A percentile compares a stretch with the other conserved stretches of the same genome.
Conservation (phyloP, 2,329 filamentous ascomycete genomes). For the Plenodomus tracheiphilus region DNA sequence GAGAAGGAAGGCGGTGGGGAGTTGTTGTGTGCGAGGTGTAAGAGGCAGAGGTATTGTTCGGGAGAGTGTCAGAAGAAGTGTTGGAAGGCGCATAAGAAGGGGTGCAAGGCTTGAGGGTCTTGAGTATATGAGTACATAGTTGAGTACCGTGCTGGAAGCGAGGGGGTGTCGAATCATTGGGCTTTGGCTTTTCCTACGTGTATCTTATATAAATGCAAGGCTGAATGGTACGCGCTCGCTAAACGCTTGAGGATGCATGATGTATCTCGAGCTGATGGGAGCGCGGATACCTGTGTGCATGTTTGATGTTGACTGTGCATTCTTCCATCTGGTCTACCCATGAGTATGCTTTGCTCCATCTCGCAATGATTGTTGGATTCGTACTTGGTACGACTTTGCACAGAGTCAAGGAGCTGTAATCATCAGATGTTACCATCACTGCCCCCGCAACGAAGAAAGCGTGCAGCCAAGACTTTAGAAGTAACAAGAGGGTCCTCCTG, state of each 20-base stretch:
- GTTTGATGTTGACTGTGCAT: no score
- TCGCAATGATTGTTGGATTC: no score
- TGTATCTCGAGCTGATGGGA: no score
- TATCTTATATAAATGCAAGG: not conserved
- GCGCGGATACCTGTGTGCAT: no score
- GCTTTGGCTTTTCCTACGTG: not conserved
- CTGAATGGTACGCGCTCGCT: not conserved
- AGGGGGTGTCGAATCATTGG: not conserved
- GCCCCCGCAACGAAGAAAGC: no score
- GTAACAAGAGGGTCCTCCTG: no score
- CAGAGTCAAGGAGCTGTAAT: no score
- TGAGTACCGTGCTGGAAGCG: not conserved
- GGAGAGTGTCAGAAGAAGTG: slow-evolving; percentile 7
- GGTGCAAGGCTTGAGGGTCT: not conserved
- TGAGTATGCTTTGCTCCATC: no score
- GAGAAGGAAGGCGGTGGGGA: slow-evolving; percentile 1
- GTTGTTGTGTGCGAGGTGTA: slow-evolving; percentile 7
- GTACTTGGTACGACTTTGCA: no score
- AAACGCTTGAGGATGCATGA: not conserved
- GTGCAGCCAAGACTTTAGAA: no score
- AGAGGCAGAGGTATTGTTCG: slow-evolving; percentile 8
- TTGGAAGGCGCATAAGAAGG: slow-evolving; percentile 6
- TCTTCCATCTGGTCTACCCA: no score
- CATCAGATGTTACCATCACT: no score
- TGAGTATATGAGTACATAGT: not conserved